Conservation (phyloP, 148 eudicot genomes). For the Rhododendron kiyosumense region DNA sequence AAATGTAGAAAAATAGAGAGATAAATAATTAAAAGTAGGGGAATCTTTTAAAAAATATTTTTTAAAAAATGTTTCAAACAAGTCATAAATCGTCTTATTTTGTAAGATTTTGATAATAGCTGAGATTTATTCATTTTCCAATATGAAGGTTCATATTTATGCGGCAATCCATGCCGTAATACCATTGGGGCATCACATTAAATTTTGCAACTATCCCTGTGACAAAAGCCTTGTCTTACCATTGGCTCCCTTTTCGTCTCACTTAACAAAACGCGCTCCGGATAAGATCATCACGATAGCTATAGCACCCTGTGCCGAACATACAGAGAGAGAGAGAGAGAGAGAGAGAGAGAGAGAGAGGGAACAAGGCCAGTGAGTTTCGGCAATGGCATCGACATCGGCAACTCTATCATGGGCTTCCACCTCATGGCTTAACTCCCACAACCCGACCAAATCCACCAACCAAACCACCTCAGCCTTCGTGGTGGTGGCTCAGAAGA, state of each 20-base stretch:
- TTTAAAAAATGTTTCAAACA: too few species aligned
- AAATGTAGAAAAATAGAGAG: too few species aligned
- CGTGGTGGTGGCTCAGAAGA: conserved; percentile 52
- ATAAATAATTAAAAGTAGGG: too few species aligned
- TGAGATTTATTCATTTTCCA: too few species aligned
- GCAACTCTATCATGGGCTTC: conserved; percentile 45
- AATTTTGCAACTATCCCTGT: too few species aligned
- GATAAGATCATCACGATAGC: background rate
- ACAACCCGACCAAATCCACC: conserved; percentile 14
- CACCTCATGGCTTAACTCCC: conserved; percentile 40
- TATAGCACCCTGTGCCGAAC: background rate
- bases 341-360: background rate
- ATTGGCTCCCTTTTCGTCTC: background rate
- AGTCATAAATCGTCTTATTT: too few species aligned
- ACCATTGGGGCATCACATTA: too few species aligned
- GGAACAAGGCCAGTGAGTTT: background rate
- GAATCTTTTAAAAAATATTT: too few species aligned
- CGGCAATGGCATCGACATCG: conserved; percentile 25
- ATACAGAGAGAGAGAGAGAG: background rate
- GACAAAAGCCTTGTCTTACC: background rate
- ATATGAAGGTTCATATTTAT: too few species aligned
- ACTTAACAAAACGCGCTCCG: background rate
- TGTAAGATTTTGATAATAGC: too few species aligned
- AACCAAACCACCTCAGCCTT: conserved; percentile 25
- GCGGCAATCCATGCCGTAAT: too few species aligned